Percentiles rank a stretch among this genome's conserved stretches.
Conservation (phyloP, 1,284 basidiomycete species). For the Ceratobasidium sp. region DNA sequence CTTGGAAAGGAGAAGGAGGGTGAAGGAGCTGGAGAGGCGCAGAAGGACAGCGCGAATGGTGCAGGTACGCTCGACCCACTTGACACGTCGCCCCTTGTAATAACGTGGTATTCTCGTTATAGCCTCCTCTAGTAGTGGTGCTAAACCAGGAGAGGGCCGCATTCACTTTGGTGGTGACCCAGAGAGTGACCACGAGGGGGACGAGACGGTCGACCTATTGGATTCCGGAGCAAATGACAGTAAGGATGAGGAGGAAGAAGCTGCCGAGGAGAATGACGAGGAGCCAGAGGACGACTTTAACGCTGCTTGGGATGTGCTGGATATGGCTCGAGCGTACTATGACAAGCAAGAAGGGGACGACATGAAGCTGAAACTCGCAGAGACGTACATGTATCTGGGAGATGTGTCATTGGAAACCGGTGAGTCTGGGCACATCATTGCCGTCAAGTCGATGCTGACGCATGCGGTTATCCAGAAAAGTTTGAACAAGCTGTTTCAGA, state of each 20-base stretch:
- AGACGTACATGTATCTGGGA: constrained; percentile 84
- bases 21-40: constrained; percentile 55
- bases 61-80: constrained; percentile 3
- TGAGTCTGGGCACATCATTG: constrained; percentile 55
- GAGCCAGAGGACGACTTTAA: constrained; percentile 91
- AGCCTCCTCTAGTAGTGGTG: constrained; percentile 31
- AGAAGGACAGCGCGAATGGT: constrained; percentile 7
- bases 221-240: constrained; percentile 63
- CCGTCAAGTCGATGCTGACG: background rate
- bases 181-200: constrained; percentile 62
- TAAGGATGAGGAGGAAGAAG: constrained; percentile 59
- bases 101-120: background rate
- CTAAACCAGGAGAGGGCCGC: constrained; percentile 27
- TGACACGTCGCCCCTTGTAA: constrained; percentile 24
- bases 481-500: constrained; percentile 90
- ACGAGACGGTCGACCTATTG: constrained; percentile 69
- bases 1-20: constrained; percentile 78
- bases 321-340: constrained; percentile 86
- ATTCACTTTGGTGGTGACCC: constrained; percentile 79
- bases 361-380: constrained; percentile 78
- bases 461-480: constrained; percentile 70
- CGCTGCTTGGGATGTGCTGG: constrained; percentile 92
- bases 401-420: constrained; percentile 92
- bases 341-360: constrained; percentile 70
- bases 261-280: constrained; percentile 46